Base-by-base conservation (phyloP, 73 alveolate species). In the Strombidium stylifer region DNA sequence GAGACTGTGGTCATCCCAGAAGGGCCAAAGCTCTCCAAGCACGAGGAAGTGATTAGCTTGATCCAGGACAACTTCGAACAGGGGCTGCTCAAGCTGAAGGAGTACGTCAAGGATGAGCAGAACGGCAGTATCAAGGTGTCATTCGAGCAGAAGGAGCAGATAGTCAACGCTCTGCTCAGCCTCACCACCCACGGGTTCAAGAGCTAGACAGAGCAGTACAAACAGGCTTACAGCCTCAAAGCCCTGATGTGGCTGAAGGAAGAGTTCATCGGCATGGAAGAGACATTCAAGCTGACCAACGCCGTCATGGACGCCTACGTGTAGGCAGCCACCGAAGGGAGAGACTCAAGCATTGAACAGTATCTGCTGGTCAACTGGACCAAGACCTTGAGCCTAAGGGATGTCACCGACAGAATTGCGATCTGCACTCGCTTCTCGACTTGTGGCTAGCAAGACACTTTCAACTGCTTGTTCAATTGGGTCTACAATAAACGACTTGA, bases 211-310 rank as follows among this genome's bases (percentile, higher is more conserved):
- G 31, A 64, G 47, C 23, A 64, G 25, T 28, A 64, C 36, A 16
- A 64, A 35, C 26, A 64, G 23, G 78, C 78, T 2, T 64, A 37
- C 25, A 44, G 66, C 3, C 15, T 64, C 30, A 64, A 64, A 23
- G 78, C 78, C 14, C 16, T 64, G 31, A 11, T 64, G 23, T 64
- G 78, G 78, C 25, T 64, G 65, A 46, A 46, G 45, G 64, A 64
- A 64, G 64, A 46, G 47, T 21, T 64, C 19, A 44, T 64, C 31
- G 78, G 78, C 44, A 30, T 64, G 6, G 78, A 64, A 18, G 78
- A 64, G n/a, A 40, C 66, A 62, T 64, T 23, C 42, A 16, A 46
- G 26, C 45, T 64, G n/a, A 27, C 78, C 1, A 35, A 51, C 3
- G 14, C 52, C 6, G 30, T 64, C 3, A 26, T 64, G 54, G 6